Evolutionary conservation across 768 basidiomycete species (phyloP).

Genomic region (Collybia mongolica): DNA sequence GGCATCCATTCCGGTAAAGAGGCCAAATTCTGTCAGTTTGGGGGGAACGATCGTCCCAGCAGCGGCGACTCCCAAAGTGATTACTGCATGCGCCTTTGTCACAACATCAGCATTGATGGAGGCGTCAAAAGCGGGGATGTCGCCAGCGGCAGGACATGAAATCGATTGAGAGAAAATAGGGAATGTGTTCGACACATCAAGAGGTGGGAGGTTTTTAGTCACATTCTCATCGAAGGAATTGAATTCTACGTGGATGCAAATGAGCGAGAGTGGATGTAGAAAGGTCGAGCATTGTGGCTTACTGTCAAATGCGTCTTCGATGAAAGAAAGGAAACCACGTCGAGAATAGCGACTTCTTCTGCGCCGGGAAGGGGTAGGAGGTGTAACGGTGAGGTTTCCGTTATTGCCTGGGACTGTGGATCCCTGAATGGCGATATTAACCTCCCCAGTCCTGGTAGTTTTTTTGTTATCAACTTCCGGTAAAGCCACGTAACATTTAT

Average conservation of each 20-base stretch:
- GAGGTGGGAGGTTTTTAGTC: conserved; percentile 24
- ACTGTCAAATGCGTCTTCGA: conserved; percentile 24
- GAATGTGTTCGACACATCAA: conserved; percentile 28
- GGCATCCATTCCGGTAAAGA: conserved; percentile 33
- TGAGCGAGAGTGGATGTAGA: neutral
- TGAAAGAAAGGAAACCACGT: conserved; percentile 23
- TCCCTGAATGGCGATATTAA: conserved; percentile 30
- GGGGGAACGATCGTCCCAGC: conserved; percentile 19
- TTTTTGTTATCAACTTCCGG: neutral
- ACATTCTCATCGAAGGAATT: conserved; percentile 30
- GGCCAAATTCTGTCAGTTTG: conserved; percentile 28
- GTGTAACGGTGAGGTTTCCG: conserved; percentile 14
- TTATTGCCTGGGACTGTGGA: conserved; percentile 26
- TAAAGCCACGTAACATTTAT: neutral
- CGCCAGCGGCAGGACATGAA: conserved; percentile 8
- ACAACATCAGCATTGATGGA: conserved; percentile 11
- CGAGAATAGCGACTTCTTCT: conserved; percentile 16
- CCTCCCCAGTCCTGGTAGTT: conserved; percentile 16
- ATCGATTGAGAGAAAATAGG: conserved; percentile 23
- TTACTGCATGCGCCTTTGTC: conserved; percentile 22
- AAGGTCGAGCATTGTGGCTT: neutral
- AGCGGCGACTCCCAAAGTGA: conserved; percentile 21
- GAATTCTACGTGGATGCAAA: conserved; percentile 9
- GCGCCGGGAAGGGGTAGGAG: conserved; percentile 32
- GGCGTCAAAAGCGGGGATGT: conserved; percentile 6